Base-by-base conservation (phyloP, 129 eudicot genomes). In the Escallonia herrerae region DNA sequence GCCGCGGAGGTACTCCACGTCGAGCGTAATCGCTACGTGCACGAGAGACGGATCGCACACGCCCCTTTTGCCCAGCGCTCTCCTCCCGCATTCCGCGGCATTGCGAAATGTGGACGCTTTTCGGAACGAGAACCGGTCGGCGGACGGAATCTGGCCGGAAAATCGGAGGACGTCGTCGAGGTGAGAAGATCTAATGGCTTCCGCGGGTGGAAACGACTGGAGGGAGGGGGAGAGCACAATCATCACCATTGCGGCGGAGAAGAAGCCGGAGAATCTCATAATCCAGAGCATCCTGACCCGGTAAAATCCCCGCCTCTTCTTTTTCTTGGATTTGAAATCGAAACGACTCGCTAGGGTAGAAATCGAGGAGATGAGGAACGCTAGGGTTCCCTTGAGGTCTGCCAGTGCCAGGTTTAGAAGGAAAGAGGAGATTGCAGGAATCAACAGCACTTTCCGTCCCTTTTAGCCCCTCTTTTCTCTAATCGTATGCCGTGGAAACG, bases 1-100 rank as follows among this genome's bases (percentile, higher is more conserved):
- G 6, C 97, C 97, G 0, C 95, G 89, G 10, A 87, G 74, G 51
- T 93, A 93, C 54, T 83, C 87, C 1, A 79, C 72, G 55, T 93
- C 98, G 56, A 93, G 91, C 3, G 98, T 93, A 45, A 93, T 88
- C 10, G 98, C 95, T 3, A 93, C 91, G 71, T 93, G 98, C 6
- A 93, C 84, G 0, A 88, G 77, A 0, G 86, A 76, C 1, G 96
- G 89, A 51, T 89, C 81, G 58, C 99, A 93, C 2, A 86, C 78
- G 45, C 80, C 58, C 13, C 52, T 44, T 13, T 66, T 63, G 44
- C 45, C 65, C 37, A 48, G 37, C 45, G 11, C 57, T 6, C 53
- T 41, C 2, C 49, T 7, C 8, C 69, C 58, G 59, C 99, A 93
- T n/a, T 76, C 79, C 0, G 47, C 81, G 22, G 89, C 86, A 75